Percentiles rank a stretch among this genome's conserved stretches.
Conservation (phyloP, 768 basidiomycete genomes). For the Rhodotorula graminis region DNA sequence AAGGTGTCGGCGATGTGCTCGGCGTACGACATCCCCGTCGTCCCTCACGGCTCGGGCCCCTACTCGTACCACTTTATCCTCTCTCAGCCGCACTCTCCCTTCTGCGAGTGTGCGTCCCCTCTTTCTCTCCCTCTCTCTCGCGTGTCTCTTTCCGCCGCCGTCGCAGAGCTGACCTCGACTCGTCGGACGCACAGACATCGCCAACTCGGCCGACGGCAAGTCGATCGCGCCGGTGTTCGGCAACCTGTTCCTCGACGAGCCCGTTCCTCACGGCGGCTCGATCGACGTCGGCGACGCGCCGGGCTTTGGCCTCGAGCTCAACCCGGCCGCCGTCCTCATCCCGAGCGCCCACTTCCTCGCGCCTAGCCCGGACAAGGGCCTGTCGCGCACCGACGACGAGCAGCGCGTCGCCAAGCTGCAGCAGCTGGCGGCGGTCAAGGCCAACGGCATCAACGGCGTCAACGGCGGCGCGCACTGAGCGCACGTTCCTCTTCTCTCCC, state of each 20-base stretch:
- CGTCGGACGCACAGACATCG: constrained; percentile 37
- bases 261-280: constrained; percentile 48
- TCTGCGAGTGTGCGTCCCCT: constrained; percentile 45
- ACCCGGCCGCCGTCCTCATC: constrained; percentile 48
- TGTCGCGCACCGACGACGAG: constrained; percentile 4
- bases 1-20: constrained; percentile 49
- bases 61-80: constrained; percentile 51
- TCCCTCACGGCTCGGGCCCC: constrained; percentile 53
- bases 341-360: constrained; percentile 34
- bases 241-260: constrained; percentile 51
- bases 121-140: too few relatives aligned
- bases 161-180: constrained; percentile 25
- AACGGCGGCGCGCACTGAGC: neutral
- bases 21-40: constrained; percentile 54
- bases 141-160: too few relatives aligned
- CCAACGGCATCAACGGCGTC: neutral
- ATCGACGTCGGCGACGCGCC: constrained; percentile 48
- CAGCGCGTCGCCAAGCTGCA: neutral
- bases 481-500: too few relatives aligned
- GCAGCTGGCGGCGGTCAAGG: neutral
- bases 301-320: constrained; percentile 51
- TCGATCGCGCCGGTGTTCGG: constrained; percentile 51
- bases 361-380: constrained; percentile 4
- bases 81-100: constrained; percentile 49
- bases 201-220: constrained; percentile 52